Conservation (phyloP, 2,329 filamentous ascomycete species). For the Talaromyces sp. region DNA sequence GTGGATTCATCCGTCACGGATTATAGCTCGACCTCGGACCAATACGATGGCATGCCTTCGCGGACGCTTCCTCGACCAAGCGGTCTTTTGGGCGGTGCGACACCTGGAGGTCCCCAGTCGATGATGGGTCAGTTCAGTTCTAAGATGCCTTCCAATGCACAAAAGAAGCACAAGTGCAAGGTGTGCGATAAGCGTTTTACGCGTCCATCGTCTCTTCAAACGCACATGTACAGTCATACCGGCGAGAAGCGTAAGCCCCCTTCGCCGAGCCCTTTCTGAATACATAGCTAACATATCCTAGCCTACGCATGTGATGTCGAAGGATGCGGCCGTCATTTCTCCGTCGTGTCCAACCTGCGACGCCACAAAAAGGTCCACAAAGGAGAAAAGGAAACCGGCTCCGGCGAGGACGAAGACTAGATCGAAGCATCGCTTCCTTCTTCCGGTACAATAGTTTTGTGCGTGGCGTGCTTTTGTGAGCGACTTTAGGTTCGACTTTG, state of each 20-base stretch:
- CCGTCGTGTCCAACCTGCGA: slow-evolving; percentile 91
- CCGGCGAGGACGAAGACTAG: slow-evolving; percentile 43
- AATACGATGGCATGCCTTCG: slow-evolving; percentile 73
- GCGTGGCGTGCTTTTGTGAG: background rate
- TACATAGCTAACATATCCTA: slow-evolving; percentile 40
- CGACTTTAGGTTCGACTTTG: background rate
- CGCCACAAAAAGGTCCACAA: slow-evolving; percentile 96
- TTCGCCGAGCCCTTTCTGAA: background rate
- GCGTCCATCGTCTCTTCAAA: slow-evolving; percentile 87
- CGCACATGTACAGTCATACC: slow-evolving; percentile 98
- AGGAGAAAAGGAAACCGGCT: slow-evolving; percentile 48
- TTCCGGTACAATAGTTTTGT: slow-evolving; percentile 4
- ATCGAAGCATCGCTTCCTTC: background rate
- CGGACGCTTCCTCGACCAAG: slow-evolving; percentile 80
- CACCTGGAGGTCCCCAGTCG: slow-evolving; percentile 81
- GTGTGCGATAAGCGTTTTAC: slow-evolving; percentile 98
- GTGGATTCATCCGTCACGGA: slow-evolving; percentile 80
- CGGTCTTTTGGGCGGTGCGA: slow-evolving; percentile 58
- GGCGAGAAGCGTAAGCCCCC: slow-evolving; percentile 87
- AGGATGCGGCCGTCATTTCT: slow-evolving; percentile 93
- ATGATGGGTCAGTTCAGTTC: slow-evolving; percentile 99
- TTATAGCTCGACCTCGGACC: slow-evolving; percentile 86
- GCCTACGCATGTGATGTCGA: slow-evolving; percentile 93
- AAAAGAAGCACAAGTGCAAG: slow-evolving; percentile 99
- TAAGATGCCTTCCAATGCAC: slow-evolving; percentile 89